These are phyloP conservation scores for Limtongia smithiae DNA, from an alignment of 805 yeast genomes.

Conservation along the genomic window DNA sequence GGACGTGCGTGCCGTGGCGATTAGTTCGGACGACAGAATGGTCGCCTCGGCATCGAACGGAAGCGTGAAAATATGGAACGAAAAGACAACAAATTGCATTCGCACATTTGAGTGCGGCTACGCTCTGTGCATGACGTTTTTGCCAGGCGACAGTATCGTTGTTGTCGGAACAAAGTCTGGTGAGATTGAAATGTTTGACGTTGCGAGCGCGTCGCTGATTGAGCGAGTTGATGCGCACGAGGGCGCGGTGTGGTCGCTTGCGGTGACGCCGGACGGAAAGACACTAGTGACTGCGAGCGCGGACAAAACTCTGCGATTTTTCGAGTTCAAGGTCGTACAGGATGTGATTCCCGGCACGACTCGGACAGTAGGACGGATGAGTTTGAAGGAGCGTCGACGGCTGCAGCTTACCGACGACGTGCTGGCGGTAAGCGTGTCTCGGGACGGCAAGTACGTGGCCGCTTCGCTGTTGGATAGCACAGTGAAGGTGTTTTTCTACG, in stretches of 20 bases:
- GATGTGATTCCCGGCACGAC: constrained; percentile 70
- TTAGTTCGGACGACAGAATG: constrained; percentile 75
- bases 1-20: constrained; percentile 78
- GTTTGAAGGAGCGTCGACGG: constrained; percentile 69
- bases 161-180: constrained; percentile 90
- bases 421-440: constrained; percentile 71
- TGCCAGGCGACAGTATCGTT: constrained; percentile 84
- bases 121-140: constrained; percentile 70
- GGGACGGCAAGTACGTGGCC: constrained; percentile 73
- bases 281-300: constrained; percentile 88
- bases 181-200: constrained; percentile 74
- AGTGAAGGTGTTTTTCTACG: constrained; percentile 89
- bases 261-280: constrained; percentile 80
- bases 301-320: constrained; percentile 83
- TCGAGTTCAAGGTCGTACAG: constrained; percentile 69
- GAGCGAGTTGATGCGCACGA: constrained; percentile 75
- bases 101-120: constrained; percentile 88
- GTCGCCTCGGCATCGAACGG: constrained; percentile 91
- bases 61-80: constrained; percentile 82
- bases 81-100: constrained; percentile 66
- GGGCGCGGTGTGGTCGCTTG: constrained; percentile 87
- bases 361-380: constrained; percentile 50
- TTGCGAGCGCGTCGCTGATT: constrained; percentile 73
- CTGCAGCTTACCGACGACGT: constrained; percentile 85
- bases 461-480: constrained; percentile 86